Evolutionary conservation across 148 eudicot genomes (phyloP).

Genomic region (Fallopia convolvulus): DNA sequence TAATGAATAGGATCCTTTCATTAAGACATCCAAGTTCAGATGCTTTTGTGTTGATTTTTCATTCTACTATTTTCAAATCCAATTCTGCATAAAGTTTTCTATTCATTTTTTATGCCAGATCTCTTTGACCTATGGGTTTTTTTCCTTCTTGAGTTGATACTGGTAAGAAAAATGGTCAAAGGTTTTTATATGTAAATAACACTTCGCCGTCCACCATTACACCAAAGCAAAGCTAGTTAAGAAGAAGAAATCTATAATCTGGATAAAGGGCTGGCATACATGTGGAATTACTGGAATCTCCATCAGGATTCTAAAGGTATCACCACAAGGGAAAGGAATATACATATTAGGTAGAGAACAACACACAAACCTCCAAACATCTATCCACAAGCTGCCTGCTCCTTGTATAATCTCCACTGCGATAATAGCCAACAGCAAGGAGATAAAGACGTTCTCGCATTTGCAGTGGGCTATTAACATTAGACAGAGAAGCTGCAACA

Average conservation of each 20-base stretch:
- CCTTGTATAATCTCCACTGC: constrained; percentile 63
- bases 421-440: constrained; percentile 78
- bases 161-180: background rate
- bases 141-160: background rate
- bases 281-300: background rate
- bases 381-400: constrained; percentile 65
- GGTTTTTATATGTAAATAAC: background rate
- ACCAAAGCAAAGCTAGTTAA: constrained; percentile 2
- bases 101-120: no score
- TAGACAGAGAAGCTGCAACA: constrained; percentile 59
- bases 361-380: constrained; percentile 62
- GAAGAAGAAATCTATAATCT: background rate
- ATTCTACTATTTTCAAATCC: no score
- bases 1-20: background rate
- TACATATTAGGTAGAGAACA: constrained; percentile 1
- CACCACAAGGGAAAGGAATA: background rate
- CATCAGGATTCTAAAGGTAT: background rate
- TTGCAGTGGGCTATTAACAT: constrained; percentile 51
- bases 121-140: no score
- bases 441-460: constrained; percentile 71
- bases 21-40: no score
- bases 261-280: background rate
- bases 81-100: no score
- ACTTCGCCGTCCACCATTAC: background rate
- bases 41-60: no score